Percentiles rank a stretch among this genome's conserved stretches.
These are phyloP conservation scores for Taphrina flavorubra DNA, from an alignment of 1,139 yeast species.

Conservation along the genomic window DNA sequence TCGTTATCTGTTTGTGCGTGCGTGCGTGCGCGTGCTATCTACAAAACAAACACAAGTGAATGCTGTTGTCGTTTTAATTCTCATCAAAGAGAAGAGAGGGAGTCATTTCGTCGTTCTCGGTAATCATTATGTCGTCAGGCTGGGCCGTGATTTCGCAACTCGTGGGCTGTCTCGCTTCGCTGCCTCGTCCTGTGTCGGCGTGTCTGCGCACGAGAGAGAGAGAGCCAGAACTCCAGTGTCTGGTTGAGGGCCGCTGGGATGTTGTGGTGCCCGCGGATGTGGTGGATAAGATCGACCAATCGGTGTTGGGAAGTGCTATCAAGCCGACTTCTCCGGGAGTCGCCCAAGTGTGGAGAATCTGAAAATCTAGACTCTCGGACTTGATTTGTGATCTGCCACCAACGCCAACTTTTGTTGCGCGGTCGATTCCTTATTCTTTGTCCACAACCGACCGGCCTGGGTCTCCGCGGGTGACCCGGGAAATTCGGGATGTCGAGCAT, in stretches of 20 bases:
- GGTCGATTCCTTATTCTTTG: constrained; percentile 1
- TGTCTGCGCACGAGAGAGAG: no score
- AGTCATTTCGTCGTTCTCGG: no score
- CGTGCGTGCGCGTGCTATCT: neutral
- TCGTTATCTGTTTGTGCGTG: neutral
- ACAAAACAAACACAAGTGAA: neutral
- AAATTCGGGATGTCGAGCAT: neutral
- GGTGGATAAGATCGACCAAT: neutral
- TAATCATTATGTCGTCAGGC: neutral
- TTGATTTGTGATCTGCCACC: constrained; percentile 9
- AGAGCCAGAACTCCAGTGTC: no score
- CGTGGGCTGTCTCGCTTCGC: neutral
- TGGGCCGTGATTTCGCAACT: neutral
- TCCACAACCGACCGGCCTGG: neutral
- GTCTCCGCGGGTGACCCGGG: neutral
- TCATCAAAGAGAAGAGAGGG: neutral
- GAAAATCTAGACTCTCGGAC: neutral
- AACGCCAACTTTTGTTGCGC: neutral
- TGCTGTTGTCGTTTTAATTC: neutral
- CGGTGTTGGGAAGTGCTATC: neutral
- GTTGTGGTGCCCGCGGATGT: neutral
- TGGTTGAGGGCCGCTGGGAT: neutral
- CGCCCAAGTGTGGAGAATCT: constrained; percentile 3
- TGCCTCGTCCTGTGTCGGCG: no score
- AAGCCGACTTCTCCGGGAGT: neutral